Base-by-base conservation (phyloP, 1,284 basidiomycete genomes). In the Puccinia triticina region DNA sequence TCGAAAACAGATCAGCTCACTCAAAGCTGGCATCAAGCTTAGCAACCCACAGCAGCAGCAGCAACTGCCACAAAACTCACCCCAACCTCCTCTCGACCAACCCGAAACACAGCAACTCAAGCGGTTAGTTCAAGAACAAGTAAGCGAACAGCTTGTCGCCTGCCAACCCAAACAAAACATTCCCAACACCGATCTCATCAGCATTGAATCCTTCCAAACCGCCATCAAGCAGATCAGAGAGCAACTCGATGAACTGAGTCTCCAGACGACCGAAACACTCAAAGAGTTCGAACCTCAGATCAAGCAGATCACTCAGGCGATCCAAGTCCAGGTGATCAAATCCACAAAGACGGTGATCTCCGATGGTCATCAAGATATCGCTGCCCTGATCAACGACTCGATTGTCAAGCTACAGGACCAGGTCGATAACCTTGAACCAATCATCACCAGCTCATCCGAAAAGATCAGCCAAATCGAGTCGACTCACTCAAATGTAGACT, bases 351-450 rank as follows among this genome's bases (percentile, higher is more conserved):
- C 53, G 1, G 72, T 57, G 32, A 74, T 74, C 72, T 32, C 34
- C 10, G 72, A 74, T 74, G 72, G 72, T 40, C 72, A 74, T 57
- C 4, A 74, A 34, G 72, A 74, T 53, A 74, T 74, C 18, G 26
- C 72, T 10, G 14, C 18, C 46, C 72, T 74, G 4, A 74, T 74
- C 34, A 53, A 57, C 5, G 72, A 57, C n/a, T 53, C 53, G 2
- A 32, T 57, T 53, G 12, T 40, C 34, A 55, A 53, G 32, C 46
- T 74, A 32, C 72, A 74, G 53, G 72, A 74, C 5, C 48, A 74
- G 50, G 50, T 74, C 48, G 50, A 74, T 57, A 40, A 55, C 32
- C 48, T 74, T 34, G 26, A 74, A 40, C 72, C 50, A 21, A 18
- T 57, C 21, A 57, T 74, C 50, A 74, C 55, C 21, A 37, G 4